A percentile compares a stretch with the other conserved stretches of the same genome.
Conservation (phyloP, 2,329 filamentous ascomycete genomes). For the Esteya vermicola region DNA sequence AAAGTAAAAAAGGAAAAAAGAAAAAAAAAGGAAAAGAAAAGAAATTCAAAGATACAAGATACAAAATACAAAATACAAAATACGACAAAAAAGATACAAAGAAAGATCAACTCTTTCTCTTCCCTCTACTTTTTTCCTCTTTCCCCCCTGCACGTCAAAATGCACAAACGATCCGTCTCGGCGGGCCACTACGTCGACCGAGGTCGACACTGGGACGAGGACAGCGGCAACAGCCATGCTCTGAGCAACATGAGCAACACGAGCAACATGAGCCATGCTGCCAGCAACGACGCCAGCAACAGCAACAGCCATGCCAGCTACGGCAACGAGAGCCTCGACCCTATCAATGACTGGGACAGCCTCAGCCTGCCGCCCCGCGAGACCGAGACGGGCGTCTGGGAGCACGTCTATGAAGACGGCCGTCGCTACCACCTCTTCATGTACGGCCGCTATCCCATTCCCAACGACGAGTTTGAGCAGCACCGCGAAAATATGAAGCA, state of each 20-base stretch:
- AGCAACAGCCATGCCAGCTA: no score
- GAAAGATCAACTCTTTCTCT: no score
- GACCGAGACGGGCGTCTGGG: slow-evolving; percentile 4
- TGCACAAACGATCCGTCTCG: no score
- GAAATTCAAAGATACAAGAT: background rate
- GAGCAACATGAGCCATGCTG: no score
- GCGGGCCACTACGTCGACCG: no score
- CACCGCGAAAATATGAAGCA: slow-evolving; percentile 31
- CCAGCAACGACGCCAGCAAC: no score
- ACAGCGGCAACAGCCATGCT: no score
- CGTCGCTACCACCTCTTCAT: slow-evolving; percentile 26
- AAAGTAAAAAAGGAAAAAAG: background rate
- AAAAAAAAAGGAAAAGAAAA: background rate
- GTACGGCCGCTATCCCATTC: slow-evolving; percentile 28
- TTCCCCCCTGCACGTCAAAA: no score
- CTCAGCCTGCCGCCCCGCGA: slow-evolving; percentile 5
- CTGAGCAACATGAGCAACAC: no score
- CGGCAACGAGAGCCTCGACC: slow-evolving; percentile 5
- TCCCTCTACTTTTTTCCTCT: no score
- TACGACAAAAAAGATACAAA: background rate
- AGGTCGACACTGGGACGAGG: no score
- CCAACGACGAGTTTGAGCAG: slow-evolving; percentile 31
- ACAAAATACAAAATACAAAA: background rate
- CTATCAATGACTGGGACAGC: slow-evolving; percentile 6
- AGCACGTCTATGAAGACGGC: slow-evolving; percentile 11